Evolutionary conservation across 768 basidiomycete species (phyloP), one percentile per base, ranked within the genome.

Genomic region (Hypsizygus marmoreus): DNA sequence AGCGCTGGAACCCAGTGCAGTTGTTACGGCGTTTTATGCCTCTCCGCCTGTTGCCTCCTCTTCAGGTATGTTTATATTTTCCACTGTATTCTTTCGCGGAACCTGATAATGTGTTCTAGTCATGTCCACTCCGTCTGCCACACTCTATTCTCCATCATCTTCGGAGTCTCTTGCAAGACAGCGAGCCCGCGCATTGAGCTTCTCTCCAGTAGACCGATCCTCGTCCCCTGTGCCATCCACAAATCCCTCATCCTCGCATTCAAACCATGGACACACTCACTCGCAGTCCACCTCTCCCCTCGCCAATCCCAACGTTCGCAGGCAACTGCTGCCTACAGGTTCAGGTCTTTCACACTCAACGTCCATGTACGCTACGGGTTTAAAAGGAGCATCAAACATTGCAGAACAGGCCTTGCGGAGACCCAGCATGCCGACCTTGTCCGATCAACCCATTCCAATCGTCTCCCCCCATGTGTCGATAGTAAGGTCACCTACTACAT

Each of bases 141-240:
- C 62, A 6, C 66, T 66, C 1, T 62, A 61, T 7, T 68, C 69
- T 11, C 63, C 62, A 0, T 68, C 68, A 5, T 69, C 70, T 3
- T 63, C 60, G 10, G 68, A 68, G 45, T 67, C 66, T 9, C 37
- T 69, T 9, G 54, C 39, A 28, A 49, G 32, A 16, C 44, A n/a
- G n/a, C n/a, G n/a, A n/a, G n/a, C n/a, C n/a, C n/a, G 55, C 6
- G 36, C 45, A 7, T 38, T 56, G 16, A 61, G 58, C 35, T 62
- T 67, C 33, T 66, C 68, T 4, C 60, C 62, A 0, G 45, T 47
- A 23, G 57, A 63, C 25, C 53, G 49, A 9, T 54, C 58, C 8
- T 59, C 62, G 4, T 58, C 61, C 9, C 49, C 61, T 3, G 44
- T 60, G 26, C 51, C 47, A 12, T 45, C n/a, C n/a, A n/a, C n/a